Evolutionary conservation across 2,329 filamentous ascomycete genomes (phyloP).

Genomic region (Arachnomyces sp.): DNA sequence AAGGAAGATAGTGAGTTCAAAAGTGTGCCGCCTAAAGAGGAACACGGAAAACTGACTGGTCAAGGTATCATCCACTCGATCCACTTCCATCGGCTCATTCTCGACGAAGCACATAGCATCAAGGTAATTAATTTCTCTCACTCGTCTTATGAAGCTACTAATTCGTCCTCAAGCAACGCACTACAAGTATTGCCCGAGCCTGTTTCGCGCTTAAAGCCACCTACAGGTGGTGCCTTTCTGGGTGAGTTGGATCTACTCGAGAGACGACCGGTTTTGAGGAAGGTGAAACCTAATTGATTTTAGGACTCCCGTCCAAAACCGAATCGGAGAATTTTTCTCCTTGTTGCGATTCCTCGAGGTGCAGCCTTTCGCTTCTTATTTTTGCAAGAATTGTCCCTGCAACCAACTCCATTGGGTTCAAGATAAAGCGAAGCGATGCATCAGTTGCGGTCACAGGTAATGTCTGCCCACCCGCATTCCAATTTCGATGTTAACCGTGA

Average conservation of each 20-base stretch:
- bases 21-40: background rate
- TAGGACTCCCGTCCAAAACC: constrained; percentile 89
- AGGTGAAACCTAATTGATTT: too few relatives aligned
- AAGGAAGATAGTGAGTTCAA: constrained; percentile 58
- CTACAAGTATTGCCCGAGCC: constrained; percentile 85
- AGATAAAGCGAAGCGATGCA: constrained; percentile 63
- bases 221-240: constrained; percentile 93
- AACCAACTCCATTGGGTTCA: constrained; percentile 77
- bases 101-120: constrained; percentile 95
- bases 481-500: constrained; percentile 12
- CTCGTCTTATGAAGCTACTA: background rate
- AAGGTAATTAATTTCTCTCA: constrained; percentile 46
- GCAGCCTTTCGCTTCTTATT: constrained; percentile 82
- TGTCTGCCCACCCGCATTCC: background rate
- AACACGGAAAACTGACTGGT: constrained; percentile 1
- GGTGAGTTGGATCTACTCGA: too few relatives aligned
- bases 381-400: constrained; percentile 82
- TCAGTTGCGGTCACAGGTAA: constrained; percentile 55
- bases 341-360: constrained; percentile 86
- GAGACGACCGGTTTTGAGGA: too few relatives aligned
- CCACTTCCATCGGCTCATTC: constrained; percentile 79
- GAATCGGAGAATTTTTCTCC: constrained; percentile 96
- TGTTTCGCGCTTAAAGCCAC: constrained; percentile 83
- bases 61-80: constrained; percentile 73
- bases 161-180: constrained; percentile 43